A percentile compares a stretch with the other conserved stretches of the same genome.
phyloP scores from a whole-genome alignment of 345 rosid species.

The Syzygium grande region DNA sequence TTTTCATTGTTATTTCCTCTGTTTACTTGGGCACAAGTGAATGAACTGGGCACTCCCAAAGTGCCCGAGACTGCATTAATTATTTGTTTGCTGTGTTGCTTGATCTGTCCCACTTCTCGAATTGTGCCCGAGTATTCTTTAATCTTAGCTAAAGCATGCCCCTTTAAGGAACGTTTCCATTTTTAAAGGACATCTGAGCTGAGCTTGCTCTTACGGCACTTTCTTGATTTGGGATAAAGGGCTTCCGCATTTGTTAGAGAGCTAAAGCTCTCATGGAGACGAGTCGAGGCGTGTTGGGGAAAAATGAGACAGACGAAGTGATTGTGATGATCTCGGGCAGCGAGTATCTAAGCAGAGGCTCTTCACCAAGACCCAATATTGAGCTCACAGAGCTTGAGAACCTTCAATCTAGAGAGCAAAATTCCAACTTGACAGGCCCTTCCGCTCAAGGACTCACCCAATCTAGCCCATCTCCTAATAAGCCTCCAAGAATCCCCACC shows the following conservation, averaged over 20 bases:
- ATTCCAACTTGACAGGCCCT: slow-evolving; percentile 2
- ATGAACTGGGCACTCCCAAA: not conserved
- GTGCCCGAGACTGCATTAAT: not conserved
- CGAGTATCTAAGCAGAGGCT: not conserved
- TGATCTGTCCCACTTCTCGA: not conserved
- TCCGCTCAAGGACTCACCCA: slow-evolving; percentile 12
- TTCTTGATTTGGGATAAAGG: not conserved
- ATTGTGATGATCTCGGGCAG: slow-evolving; percentile 22
- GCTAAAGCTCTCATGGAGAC: not conserved
- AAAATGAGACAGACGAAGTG: slow-evolving; percentile 11
- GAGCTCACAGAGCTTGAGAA: slow-evolving; percentile 9
- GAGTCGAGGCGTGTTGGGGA: not conserved
- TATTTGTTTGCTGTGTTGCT: not conserved
- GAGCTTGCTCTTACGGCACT: not conserved
- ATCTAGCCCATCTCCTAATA: slow-evolving; percentile 11
- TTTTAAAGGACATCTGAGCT: not conserved
- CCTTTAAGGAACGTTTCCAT: not conserved
- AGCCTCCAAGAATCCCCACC: slow-evolving; percentile 25
- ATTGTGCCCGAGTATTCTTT: not conserved
- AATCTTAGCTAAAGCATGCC: not conserved
- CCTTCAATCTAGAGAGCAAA: not conserved
- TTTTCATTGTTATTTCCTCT: not conserved
- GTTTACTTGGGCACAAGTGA: not conserved
- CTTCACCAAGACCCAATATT: not conserved
- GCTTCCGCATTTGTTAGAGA: not conserved